These are phyloP conservation scores for Fusarium pseudoanthophilum DNA, from an alignment of 2,329 filamentous ascomycete genomes.

Conservation along the genomic window DNA sequence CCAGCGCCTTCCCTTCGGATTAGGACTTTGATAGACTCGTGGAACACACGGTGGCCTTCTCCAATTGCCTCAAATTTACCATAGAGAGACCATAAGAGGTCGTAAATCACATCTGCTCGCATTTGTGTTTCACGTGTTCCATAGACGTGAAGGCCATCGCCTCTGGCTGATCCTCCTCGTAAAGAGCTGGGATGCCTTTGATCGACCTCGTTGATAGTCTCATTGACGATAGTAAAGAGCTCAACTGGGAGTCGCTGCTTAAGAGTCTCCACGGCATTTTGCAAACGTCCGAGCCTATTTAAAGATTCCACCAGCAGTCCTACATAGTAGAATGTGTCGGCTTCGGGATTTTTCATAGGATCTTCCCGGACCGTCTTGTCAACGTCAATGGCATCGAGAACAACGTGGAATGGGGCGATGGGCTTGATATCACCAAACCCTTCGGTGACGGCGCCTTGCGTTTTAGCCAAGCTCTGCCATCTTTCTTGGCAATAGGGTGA, in stretches of 20 bases:
- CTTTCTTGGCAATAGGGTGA: constrained; percentile 97
- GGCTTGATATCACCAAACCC: constrained; percentile 58
- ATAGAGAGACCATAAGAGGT: constrained; percentile 91
- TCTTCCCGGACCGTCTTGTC: constrained; percentile 79
- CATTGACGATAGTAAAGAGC: constrained; percentile 91
- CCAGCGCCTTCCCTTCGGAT: constrained; percentile 80
- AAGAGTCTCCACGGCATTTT: constrained; percentile 87
- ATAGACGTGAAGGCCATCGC: constrained; percentile 69
- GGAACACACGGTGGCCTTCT: constrained; percentile 91
- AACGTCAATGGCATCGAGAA: constrained; percentile 70
- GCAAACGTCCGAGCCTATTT: constrained; percentile 87
- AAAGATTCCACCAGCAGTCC: constrained; percentile 87
- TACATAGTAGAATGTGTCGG: constrained; percentile 95
- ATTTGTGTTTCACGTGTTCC: constrained; percentile 78
- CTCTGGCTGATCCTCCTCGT: constrained; percentile 64
- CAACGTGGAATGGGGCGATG: constrained; percentile 65
- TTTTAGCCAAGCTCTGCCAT: constrained; percentile 85
- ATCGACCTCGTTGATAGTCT: constrained; percentile 93
- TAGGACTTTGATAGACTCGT: constrained; percentile 90
- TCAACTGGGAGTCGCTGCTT: constrained; percentile 95
- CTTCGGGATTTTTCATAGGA: constrained; percentile 90
- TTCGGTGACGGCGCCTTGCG: constrained; percentile 66
- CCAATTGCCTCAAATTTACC: constrained; percentile 98
- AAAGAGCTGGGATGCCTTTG: constrained; percentile 89
- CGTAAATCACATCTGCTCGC: constrained; percentile 86